phyloP scores from a whole-genome alignment of 495 filamentous ascomycete genomes.

The Friedmanniomyces simplex region DNA sequence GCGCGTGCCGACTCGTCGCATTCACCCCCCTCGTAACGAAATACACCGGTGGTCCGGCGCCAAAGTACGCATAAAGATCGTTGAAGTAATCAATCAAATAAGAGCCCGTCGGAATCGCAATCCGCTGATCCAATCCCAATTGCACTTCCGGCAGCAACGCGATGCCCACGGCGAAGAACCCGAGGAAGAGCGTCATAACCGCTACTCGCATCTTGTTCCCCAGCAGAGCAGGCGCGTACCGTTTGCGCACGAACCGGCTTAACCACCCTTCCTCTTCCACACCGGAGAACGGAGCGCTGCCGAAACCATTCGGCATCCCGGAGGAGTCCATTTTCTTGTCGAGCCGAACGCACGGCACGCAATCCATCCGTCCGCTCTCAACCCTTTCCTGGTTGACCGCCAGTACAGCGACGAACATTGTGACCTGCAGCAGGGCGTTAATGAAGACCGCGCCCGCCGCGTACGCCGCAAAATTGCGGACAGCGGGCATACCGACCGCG shows the following conservation, averaged over 20 bases:
- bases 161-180: conserved; percentile 73
- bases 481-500: conserved; percentile 93
- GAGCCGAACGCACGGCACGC: conserved; percentile 77
- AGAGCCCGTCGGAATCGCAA: conserved; percentile 83
- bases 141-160: conserved; percentile 74
- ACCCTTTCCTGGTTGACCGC: conserved; percentile 81
- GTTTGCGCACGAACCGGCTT: conserved; percentile 75
- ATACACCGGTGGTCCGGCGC: conserved; percentile 86
- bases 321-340: conserved; percentile 46
- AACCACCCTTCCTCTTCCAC: conserved; percentile 69
- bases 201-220: conserved; percentile 64
- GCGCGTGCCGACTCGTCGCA: conserved; percentile 57
- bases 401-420: conserved; percentile 88
- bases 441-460: conserved; percentile 94
- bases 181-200: conserved; percentile 70
- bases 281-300: conserved; percentile 43
- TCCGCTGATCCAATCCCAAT: conserved; percentile 85
- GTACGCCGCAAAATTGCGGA: conserved; percentile 92
- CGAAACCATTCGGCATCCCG: conserved; percentile 33
- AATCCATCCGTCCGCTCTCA: conserved; percentile 79
- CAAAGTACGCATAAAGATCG: conserved; percentile 86
- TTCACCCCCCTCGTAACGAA: conserved; percentile 82
- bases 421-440: conserved; percentile 89
- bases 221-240: conserved; percentile 74
- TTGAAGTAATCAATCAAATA: conserved; percentile 93